Conservation (phyloP, 1,284 basidiomycete genomes). For the Caloboletus firmus region DNA sequence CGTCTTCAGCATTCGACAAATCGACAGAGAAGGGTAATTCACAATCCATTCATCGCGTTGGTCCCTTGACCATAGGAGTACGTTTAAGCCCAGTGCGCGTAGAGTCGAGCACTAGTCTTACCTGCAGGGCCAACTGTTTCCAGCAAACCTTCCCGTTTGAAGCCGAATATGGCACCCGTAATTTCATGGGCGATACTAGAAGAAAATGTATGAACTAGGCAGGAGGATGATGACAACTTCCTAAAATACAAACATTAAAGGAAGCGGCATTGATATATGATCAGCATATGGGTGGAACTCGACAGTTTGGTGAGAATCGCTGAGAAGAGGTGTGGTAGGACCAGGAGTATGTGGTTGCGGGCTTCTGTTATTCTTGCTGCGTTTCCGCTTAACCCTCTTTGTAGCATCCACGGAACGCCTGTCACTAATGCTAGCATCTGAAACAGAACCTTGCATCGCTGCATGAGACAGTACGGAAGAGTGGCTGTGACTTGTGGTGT, state of each 20-base stretch:
- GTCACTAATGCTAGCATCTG: conserved; percentile 30
- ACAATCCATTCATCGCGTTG: conserved; percentile 73
- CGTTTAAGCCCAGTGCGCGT: background rate
- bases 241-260: conserved; percentile 59
- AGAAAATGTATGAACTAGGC: background rate
- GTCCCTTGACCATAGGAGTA: conserved; percentile 46
- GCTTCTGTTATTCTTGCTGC: conserved; percentile 54
- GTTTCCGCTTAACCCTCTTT: conserved; percentile 65
- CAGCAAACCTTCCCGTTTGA: conserved; percentile 74
- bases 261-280: conserved; percentile 63
- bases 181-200: conserved; percentile 79
- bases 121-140: conserved; percentile 85
- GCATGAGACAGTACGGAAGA: conserved; percentile 39
- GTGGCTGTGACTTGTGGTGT: conserved; percentile 34
- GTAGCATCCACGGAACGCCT: conserved; percentile 55
- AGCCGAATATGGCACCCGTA: conserved; percentile 64
- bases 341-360: conserved; percentile 24
- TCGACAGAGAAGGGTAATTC: conserved; percentile 21
- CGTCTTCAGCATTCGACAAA: conserved; percentile 13
- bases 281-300: conserved; percentile 60
- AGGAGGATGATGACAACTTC: background rate
- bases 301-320: conserved; percentile 53
- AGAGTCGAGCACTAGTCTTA: conserved; percentile 30
- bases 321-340: conserved; percentile 58
- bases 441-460: conserved; percentile 38